phyloP scores from a whole-genome alignment of 257 asterid genomes.

The Fraxinus americana region DNA sequence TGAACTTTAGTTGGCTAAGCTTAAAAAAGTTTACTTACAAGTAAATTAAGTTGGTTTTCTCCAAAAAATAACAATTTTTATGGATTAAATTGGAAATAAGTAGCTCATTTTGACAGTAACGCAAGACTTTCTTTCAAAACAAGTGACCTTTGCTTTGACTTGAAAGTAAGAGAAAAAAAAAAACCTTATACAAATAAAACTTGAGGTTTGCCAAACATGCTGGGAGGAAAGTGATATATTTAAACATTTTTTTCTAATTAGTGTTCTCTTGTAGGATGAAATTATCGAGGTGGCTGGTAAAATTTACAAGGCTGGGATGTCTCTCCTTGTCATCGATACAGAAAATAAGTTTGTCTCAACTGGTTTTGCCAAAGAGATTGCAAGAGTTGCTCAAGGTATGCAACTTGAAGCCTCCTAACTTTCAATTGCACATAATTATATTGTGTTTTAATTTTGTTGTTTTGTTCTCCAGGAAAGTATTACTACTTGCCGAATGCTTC shows the following conservation, averaged over 20 bases:
- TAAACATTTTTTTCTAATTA: not conserved
- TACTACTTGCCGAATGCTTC: constrained; percentile 60
- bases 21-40: not conserved
- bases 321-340: constrained; percentile 50
- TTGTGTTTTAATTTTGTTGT: not conserved
- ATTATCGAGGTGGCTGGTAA: constrained; percentile 95
- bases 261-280: constrained; percentile 61
- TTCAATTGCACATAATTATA: not conserved
- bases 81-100: not conserved
- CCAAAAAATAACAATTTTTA: no score
- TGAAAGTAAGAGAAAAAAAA: no score
- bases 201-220: not conserved
- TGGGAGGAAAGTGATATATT: not conserved
- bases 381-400: constrained; percentile 94
- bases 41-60: not conserved
- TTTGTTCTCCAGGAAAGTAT: constrained; percentile 56
- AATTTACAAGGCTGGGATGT: constrained; percentile 84
- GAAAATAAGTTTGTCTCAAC: constrained; percentile 89
- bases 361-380: constrained; percentile 97
- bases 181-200: no score
- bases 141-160: not conserved
- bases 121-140: not conserved
- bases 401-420: not conserved
- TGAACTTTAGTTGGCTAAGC: not conserved
- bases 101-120: not conserved